Conservation (phyloP, 495 filamentous ascomycete species). For the Aspergillus funiculosus region DNA sequence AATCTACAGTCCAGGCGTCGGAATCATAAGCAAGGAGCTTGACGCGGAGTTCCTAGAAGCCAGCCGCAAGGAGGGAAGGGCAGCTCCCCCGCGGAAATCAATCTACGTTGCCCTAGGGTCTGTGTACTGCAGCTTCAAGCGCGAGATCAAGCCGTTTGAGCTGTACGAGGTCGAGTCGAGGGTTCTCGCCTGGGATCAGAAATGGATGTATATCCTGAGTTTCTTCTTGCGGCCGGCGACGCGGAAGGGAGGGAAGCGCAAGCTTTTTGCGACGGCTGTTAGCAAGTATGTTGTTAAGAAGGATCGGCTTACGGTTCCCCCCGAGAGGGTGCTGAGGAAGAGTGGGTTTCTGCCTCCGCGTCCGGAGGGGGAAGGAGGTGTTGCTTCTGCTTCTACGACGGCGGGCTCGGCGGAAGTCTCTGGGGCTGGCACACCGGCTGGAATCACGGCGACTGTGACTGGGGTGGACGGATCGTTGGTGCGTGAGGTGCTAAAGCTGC, state of each 20-base stretch:
- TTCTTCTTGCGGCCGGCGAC: constrained; percentile 58
- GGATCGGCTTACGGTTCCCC: constrained; percentile 76
- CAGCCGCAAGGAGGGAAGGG: constrained; percentile 34
- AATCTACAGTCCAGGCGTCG: constrained; percentile 53
- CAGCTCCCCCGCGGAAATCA: constrained; percentile 33
- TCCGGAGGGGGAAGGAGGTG: constrained; percentile 17
- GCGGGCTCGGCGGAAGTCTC: constrained; percentile 27
- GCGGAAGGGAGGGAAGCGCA: constrained; percentile 40
- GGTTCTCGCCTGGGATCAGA: constrained; percentile 69
- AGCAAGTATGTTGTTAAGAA: constrained; percentile 90
- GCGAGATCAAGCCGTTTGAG: constrained; percentile 62
- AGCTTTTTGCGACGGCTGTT: constrained; percentile 67
- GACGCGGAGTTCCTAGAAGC: constrained; percentile 35
- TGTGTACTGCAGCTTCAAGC: constrained; percentile 59
- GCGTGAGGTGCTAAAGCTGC: constrained; percentile 34
- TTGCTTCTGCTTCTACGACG: not conserved
- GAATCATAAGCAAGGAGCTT: constrained; percentile 42
- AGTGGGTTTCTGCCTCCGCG: constrained; percentile 54
- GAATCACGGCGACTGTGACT: constrained; percentile 27
- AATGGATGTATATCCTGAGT: constrained; percentile 74
- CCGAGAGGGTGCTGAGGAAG: constrained; percentile 66
- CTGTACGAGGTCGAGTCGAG: constrained; percentile 62
- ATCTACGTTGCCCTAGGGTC: constrained; percentile 57
- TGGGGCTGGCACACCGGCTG: constrained; percentile 32
- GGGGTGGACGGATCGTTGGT: constrained; percentile 35